Conservation (phyloP, 2,329 filamentous ascomycete species). For the Colletotrichum shisoi region DNA sequence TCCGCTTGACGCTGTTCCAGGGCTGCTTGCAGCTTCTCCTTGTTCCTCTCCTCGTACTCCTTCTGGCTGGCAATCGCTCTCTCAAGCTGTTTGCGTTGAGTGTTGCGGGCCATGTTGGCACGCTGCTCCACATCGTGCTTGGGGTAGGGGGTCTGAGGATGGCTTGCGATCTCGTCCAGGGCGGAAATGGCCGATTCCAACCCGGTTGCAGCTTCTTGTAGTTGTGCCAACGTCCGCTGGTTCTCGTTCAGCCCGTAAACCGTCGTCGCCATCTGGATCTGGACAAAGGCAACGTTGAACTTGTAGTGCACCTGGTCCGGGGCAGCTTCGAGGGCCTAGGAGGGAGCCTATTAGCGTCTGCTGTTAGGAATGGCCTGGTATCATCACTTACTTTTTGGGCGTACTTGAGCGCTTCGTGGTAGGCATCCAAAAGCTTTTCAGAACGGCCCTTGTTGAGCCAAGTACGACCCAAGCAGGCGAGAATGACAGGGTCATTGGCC, state of each 20-base stretch:
- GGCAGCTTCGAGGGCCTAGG: slow-evolving; percentile 75
- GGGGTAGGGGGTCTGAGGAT: slow-evolving; percentile 81
- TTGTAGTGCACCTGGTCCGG: slow-evolving; percentile 89
- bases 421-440: slow-evolving; percentile 66
- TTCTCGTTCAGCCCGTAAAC: slow-evolving; percentile 78
- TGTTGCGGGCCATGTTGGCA: slow-evolving; percentile 96
- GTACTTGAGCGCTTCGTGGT: slow-evolving; percentile 65
- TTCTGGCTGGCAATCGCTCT: slow-evolving; percentile 83
- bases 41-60: slow-evolving; percentile 93
- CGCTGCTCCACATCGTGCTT: slow-evolving; percentile 90
- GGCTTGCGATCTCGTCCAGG: slow-evolving; percentile 68
- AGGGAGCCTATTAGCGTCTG: slow-evolving; percentile 41
- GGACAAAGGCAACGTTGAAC: slow-evolving; percentile 98
- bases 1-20: slow-evolving; percentile 82
- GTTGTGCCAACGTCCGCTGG: slow-evolving; percentile 78
- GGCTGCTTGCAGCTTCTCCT: slow-evolving; percentile 83
- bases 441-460: slow-evolving; percentile 82
- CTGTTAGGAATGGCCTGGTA: not conserved
- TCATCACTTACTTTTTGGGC: slow-evolving; percentile 65
- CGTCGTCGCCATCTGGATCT: slow-evolving; percentile 88
- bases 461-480: slow-evolving; percentile 85
- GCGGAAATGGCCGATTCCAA: slow-evolving; percentile 85
- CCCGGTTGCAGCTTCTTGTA: slow-evolving; percentile 80
- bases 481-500: slow-evolving; percentile 75
- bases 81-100: slow-evolving; percentile 89